A percentile compares a stretch with the other conserved stretches of the same genome.
phyloP scores from a whole-genome alignment of 1,284 basidiomycete species.

The Malassezia caprae region DNA sequence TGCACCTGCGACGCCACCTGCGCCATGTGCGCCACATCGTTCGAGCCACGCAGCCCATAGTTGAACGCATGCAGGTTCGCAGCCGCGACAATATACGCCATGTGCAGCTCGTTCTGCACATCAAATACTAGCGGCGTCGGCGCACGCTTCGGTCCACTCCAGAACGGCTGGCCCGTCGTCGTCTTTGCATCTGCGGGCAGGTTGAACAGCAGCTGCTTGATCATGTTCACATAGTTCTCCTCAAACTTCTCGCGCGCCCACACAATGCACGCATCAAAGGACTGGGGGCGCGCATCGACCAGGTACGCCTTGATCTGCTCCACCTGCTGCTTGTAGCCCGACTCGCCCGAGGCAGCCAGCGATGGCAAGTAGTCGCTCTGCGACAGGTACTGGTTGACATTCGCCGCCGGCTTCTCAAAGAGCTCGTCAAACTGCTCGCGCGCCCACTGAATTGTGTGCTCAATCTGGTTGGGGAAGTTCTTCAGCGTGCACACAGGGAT shows the following conservation, averaged over 20 bases:
- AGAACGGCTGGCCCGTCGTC: conserved; percentile 70
- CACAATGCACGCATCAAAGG: conserved; percentile 91
- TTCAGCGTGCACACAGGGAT: conserved; percentile 96
- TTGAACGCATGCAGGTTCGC: conserved; percentile 97
- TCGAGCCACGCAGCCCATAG: conserved; percentile 88
- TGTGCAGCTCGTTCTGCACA: conserved; percentile 62
- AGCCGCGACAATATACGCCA: conserved; percentile 80
- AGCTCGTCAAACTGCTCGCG: conserved; percentile 82
- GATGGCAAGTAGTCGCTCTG: conserved; percentile 92
- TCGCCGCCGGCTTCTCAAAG: conserved; percentile 86
- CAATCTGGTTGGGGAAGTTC: conserved; percentile 97
- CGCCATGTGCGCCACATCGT: conserved; percentile 67
- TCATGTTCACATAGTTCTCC: conserved; percentile 84
- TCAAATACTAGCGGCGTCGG: conserved; percentile 85
- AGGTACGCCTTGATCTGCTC: conserved; percentile 83
- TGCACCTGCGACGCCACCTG: conserved; percentile 74
- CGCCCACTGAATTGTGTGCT: conserved; percentile 94
- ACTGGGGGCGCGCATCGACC: conserved; percentile 81
- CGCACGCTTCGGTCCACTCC: conserved; percentile 81
- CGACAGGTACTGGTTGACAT: conserved; percentile 91
- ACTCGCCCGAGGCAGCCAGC: conserved; percentile 58
- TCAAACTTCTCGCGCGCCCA: conserved; percentile 97
- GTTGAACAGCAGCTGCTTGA: conserved; percentile 84
- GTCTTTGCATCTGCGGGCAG: conserved; percentile 85
- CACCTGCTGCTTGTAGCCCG: conserved; percentile 55